phyloP scores from a whole-genome alignment of 306 rosid genomes.

The Vicia sativa region DNA sequence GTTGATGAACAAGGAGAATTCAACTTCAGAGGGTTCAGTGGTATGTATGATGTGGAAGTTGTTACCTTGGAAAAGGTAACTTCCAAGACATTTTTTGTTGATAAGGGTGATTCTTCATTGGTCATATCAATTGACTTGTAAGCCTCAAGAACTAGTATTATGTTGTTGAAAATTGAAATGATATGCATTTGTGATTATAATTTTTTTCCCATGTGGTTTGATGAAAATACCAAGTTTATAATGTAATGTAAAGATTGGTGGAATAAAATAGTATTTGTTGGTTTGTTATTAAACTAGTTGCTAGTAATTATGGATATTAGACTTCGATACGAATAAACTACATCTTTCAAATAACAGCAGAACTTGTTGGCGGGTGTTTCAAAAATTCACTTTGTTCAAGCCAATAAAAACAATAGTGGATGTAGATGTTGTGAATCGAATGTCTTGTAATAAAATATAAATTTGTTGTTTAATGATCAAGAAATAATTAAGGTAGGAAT shows the following conservation, averaged over 20 bases:
- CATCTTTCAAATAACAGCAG: too few species aligned
- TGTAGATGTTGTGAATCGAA: too few species aligned
- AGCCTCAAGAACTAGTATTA: slow-evolving; percentile 17
- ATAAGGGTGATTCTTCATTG: slow-evolving; percentile 65
- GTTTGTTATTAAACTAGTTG: not conserved
- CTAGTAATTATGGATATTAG: too few species aligned
- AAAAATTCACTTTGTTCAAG: too few species aligned
- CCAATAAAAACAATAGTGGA: too few species aligned
- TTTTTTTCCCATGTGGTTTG: not conserved
- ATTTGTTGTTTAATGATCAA: too few species aligned
- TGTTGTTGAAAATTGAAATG: slow-evolving; percentile 10
- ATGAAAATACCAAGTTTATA: slow-evolving; percentile 10
- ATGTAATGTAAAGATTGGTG: slow-evolving; percentile 24
- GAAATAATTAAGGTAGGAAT: too few species aligned
- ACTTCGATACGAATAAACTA: too few species aligned
- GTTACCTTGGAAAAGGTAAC: slow-evolving; percentile 46
- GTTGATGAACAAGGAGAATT: slow-evolving; percentile 59
- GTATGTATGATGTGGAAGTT: slow-evolving; percentile 69
- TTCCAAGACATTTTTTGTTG: slow-evolving; percentile 76
- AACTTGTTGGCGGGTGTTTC: too few species aligned
- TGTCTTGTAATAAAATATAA: too few species aligned
- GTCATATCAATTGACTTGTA: slow-evolving; percentile 58
- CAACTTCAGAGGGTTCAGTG: slow-evolving; percentile 81
- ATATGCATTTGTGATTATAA: slow-evolving; percentile 29
- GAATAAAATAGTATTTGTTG: slow-evolving; percentile 28